These are phyloP conservation scores for Barnettozyma californica DNA, from an alignment of 805 yeast species.

Conservation along the genomic window DNA sequence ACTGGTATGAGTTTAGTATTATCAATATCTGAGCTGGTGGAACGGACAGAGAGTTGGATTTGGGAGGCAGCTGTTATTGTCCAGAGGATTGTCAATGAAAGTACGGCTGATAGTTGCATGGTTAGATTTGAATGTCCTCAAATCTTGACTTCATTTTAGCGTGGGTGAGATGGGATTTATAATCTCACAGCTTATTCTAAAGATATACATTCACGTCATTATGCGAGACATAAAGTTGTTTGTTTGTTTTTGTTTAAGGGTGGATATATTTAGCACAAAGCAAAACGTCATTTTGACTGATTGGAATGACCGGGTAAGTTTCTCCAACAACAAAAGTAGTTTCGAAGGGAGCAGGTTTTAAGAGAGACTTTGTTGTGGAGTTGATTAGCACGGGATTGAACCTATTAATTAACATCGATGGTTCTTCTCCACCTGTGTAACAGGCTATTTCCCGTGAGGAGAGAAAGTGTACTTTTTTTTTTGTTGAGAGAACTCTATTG, in stretches of 20 bases:
- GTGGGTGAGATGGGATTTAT: not conserved
- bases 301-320: too few relatives aligned
- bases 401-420: too few relatives aligned
- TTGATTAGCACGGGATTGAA: too few relatives aligned
- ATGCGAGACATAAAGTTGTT: not conserved
- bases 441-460: too few relatives aligned
- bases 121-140: too few relatives aligned
- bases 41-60: not conserved
- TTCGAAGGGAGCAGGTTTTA: too few relatives aligned
- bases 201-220: not conserved
- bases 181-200: not conserved
- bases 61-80: not conserved
- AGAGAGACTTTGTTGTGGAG: too few relatives aligned
- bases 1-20: not conserved
- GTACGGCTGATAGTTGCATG: not conserved
- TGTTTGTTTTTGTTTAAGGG: not conserved
- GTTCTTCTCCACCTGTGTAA: too few relatives aligned
- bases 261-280: not conserved
- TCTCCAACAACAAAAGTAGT: too few relatives aligned
- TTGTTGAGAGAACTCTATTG: too few relatives aligned
- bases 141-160: not conserved
- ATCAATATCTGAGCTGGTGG: not conserved
- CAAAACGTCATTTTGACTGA: not conserved
- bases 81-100: not conserved
- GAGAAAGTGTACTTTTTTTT: too few relatives aligned